Conservation (phyloP, 139 green algal species). For the Marvania coccoides region DNA sequence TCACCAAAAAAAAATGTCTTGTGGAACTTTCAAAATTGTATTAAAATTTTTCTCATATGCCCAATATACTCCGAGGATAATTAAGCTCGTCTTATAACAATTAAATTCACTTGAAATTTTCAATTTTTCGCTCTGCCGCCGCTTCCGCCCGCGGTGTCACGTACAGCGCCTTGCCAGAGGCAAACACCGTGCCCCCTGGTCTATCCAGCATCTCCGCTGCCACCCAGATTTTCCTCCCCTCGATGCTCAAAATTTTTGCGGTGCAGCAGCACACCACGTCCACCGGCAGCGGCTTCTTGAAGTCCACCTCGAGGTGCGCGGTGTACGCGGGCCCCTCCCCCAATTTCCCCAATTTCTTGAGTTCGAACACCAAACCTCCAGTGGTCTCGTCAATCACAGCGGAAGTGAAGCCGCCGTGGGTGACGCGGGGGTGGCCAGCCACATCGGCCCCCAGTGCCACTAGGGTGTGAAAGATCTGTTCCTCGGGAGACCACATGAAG, state of each 20-base stretch:
- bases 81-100: too few species aligned
- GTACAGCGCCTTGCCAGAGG: slow-evolving; percentile 30
- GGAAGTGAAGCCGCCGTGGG: slow-evolving; percentile 33
- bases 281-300: slow-evolving; percentile 29
- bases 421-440: slow-evolving; percentile 27
- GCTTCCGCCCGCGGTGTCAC: slow-evolving; percentile 23
- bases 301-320: slow-evolving; percentile 29
- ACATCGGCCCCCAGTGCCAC: slow-evolving; percentile 32
- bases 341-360: slow-evolving; percentile 27
- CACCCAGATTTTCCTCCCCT: slow-evolving; percentile 45
- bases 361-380: slow-evolving; percentile 29
- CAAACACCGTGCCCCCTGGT: slow-evolving; percentile 28
- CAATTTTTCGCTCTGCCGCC: too few species aligned
- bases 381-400: slow-evolving; percentile 42
- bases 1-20: too few species aligned
- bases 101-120: too few species aligned
- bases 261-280: slow-evolving; percentile 22
- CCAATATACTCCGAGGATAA: too few species aligned
- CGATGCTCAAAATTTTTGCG: slow-evolving; percentile 14
- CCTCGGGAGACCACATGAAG: slow-evolving; percentile 16
- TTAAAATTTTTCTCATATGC: too few species aligned
- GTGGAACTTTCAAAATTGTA: too few species aligned
- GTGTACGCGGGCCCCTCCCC: slow-evolving; percentile 32
- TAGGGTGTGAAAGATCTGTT: slow-evolving; percentile 18
- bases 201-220: slow-evolving; percentile 17